These are phyloP conservation scores for Jamesozyma gamospora DNA, from an alignment of 805 yeast genomes.

Conservation along the genomic window DNA sequence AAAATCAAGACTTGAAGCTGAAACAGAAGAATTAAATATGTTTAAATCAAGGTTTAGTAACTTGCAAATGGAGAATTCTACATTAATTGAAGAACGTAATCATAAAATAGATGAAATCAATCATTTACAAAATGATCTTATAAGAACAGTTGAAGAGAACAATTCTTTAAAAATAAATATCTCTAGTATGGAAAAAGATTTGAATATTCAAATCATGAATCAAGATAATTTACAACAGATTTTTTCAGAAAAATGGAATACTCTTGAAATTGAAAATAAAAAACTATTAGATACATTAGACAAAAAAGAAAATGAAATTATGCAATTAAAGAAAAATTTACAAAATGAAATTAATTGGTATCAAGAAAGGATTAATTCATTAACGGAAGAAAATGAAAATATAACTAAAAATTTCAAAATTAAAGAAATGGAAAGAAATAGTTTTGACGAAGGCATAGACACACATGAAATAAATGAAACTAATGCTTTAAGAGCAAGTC, in stretches of 20 bases:
- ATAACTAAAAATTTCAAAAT: background rate
- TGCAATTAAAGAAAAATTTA: constrained; percentile 13
- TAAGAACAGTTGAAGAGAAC: background rate
- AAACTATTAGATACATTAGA: background rate
- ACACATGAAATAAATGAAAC: too few species aligned
- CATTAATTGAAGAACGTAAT: background rate
- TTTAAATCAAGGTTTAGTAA: background rate
- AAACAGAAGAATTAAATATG: background rate
- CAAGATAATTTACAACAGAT: background rate
- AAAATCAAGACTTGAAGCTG: background rate
- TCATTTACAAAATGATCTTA: background rate
- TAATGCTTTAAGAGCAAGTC: too few species aligned
- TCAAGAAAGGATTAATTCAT: constrained; percentile 50
- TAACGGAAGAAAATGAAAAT: constrained; percentile 24
- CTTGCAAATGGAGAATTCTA: background rate
- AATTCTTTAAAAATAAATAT: background rate
- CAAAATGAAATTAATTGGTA: constrained; percentile 45
- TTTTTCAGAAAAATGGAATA: background rate
- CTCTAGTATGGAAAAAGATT: background rate
- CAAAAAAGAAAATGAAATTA: background rate
- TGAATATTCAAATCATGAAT: background rate
- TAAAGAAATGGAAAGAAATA: background rate
- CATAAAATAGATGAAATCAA: background rate
- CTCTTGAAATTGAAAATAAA: background rate
- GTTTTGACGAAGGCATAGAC: background rate